Conservation (phyloP, 1,139 yeast species). For the Oligophagozyma castellii region DNA sequence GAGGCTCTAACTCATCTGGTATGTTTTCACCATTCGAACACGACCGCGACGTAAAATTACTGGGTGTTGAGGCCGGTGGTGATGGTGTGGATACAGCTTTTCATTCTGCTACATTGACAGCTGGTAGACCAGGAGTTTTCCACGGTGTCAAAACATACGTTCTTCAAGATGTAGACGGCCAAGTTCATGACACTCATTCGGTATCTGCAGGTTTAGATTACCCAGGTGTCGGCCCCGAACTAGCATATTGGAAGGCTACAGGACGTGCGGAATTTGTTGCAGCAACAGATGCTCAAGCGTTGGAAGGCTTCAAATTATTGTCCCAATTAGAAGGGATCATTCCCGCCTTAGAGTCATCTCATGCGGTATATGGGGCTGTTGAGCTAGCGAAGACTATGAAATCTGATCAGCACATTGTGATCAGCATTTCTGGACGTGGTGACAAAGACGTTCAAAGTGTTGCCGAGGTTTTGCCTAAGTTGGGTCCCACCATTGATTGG, state of each 20-base stretch:
- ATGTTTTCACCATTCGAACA: slow-evolving; percentile 89
- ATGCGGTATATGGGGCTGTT: slow-evolving; percentile 85
- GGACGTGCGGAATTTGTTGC: slow-evolving; percentile 88
- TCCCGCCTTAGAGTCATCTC: slow-evolving; percentile 96
- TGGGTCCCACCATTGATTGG: slow-evolving; percentile 92
- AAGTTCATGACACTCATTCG: slow-evolving; percentile 93
- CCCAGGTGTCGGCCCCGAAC: slow-evolving; percentile 99
- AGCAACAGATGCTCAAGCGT: slow-evolving; percentile 88
- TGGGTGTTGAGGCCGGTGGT: slow-evolving; percentile 99
- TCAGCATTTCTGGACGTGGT: slow-evolving; percentile 95
- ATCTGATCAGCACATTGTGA: slow-evolving; percentile 68
- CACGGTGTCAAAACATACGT: slow-evolving; percentile 95
- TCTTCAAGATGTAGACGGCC: slow-evolving; percentile 84
- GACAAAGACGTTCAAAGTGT: slow-evolving; percentile 98
- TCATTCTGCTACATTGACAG: slow-evolving; percentile 89
- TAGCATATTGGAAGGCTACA: slow-evolving; percentile 86
- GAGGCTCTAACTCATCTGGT: slow-evolving; percentile 96
- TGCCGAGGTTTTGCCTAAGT: slow-evolving; percentile 78
- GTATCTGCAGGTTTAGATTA: slow-evolving; percentile 97
- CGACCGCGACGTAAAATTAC: slow-evolving; percentile 58
- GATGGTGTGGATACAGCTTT: slow-evolving; percentile 78
- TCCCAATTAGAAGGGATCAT: slow-evolving; percentile 95
- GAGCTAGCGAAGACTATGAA: slow-evolving; percentile 76
- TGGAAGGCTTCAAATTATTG: slow-evolving; percentile 74
- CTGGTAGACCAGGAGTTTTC: slow-evolving; percentile 92